Conservation (phyloP, 179 eudicot species). For the Gypsophila paniculata region DNA sequence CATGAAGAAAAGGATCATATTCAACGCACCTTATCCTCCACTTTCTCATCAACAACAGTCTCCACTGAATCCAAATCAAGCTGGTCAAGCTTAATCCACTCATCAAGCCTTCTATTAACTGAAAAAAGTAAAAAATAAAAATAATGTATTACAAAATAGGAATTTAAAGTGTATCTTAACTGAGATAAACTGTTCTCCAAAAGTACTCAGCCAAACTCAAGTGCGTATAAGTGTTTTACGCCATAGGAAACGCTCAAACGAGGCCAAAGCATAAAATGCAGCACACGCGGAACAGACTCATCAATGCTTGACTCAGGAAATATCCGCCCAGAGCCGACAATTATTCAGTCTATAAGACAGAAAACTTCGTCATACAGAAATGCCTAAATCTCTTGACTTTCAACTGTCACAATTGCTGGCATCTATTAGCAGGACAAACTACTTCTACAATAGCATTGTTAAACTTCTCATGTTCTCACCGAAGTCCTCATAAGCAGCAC, state of each 20-base stretch:
- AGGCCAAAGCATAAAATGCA: neutral
- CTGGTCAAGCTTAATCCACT: conserved; percentile 93
- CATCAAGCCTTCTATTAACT: conserved; percentile 97
- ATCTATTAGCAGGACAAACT: neutral
- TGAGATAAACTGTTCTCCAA: neutral
- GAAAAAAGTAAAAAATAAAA: conserved; percentile 16
- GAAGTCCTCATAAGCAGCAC: neutral
- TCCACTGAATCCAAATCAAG: conserved; percentile 93
- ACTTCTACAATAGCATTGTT: neutral
- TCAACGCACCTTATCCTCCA: conserved; percentile 81
- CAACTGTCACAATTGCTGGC: neutral
- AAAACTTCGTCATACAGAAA: neutral
- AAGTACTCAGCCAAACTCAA: neutral
- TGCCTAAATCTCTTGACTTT: neutral
- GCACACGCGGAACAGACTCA: neutral
- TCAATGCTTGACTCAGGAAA: neutral
- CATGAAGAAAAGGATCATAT: neutral
- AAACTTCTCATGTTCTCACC: neutral
- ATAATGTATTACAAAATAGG: neutral
- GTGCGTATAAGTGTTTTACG: neutral
- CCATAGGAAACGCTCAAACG: neutral
- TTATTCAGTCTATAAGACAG: no score
- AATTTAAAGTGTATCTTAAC: neutral
- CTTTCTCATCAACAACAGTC: conserved; percentile 89
- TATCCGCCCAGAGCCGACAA: no score